Conservation (phyloP, 139 green algal genomes). For the Pycnococcus provasolii region DNA sequence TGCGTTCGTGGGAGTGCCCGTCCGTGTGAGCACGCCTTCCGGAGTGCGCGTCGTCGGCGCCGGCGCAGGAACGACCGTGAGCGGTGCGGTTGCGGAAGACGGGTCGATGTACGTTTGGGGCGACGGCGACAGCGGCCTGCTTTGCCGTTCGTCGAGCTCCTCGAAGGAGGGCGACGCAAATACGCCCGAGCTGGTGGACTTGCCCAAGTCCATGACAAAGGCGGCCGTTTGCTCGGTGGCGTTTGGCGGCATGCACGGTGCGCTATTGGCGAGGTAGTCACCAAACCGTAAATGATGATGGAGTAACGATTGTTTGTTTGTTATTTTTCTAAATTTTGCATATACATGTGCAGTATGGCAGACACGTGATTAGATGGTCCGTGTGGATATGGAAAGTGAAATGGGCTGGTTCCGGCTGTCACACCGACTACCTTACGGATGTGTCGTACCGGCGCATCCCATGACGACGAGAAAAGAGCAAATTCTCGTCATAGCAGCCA, state of each 20-base stretch:
- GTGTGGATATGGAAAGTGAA: no score
- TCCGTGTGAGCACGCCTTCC: neutral
- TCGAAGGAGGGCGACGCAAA: constrained; percentile 3
- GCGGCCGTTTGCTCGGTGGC: neutral
- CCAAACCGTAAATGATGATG: no score
- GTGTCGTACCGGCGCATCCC: no score
- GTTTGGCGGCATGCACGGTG: constrained; percentile 19
- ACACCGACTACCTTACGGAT: no score
- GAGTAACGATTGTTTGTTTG: no score
- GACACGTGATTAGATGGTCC: no score
- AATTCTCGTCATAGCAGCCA: no score
- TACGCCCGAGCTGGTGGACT: constrained; percentile 1
- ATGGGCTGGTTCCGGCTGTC: no score
- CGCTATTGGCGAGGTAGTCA: neutral
- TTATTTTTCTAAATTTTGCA: no score
- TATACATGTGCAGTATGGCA: no score
- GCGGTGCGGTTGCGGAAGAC: constrained; percentile 3
- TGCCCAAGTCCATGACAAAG: constrained; percentile 7
- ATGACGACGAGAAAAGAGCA: no score
- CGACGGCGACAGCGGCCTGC: neutral
- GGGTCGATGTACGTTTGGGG: constrained; percentile 22
- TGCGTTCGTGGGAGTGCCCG: neutral
- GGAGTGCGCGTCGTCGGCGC: constrained; percentile 1
- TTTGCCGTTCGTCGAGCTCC: neutral
- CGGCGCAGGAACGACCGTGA: neutral